Evolutionary conservation across 1,284 basidiomycete genomes (phyloP), one percentile per base, ranked within the genome.

Genomic region (Thecaphora frezii): DNA sequence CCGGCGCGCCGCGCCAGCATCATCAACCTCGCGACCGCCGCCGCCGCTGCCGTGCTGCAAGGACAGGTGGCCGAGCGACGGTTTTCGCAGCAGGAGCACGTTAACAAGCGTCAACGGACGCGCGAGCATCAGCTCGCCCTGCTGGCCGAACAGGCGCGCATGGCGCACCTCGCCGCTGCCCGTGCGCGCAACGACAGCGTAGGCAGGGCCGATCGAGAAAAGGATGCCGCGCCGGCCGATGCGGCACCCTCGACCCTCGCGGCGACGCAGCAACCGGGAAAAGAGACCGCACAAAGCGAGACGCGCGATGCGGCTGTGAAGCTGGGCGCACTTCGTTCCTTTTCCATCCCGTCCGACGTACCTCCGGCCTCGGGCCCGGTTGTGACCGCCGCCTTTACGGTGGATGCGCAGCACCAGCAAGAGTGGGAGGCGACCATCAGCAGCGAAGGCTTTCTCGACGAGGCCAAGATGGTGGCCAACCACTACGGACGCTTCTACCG

Each of bases 111-210:
- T 44, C 62, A 66, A 48, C 33, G 33, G 8, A 36, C 33, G 18
- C 54, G 62, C 39, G 58, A 60, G 25, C 51, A 66, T 44, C 62
- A 66, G 25, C 62, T 66, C 28, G 54, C 47, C 28, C 30, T 60
- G 58, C 54, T 66, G 39, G 52, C 57, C 48, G 62, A 66, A 25
- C 62, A 66, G 48, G 62, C 62, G 7, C 62, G 62, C 54, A 60
- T 54, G 30, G 56, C 58, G 18, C 33, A 36, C 33, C 33, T 36
- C 33, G 18, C 16, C 7, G 33, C 33, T 36, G 33, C 33, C 5
- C 33, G 33, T 3, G 33, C 33, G 33, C 33, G 33, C 5, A 36
- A 36, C 33, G 33, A 36, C 2, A 66, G 57, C 41, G 51, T 51
- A 25, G 47, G 50, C 39, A 51, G 40, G 40, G 43, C 33, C 33